Base-by-base conservation (phyloP, 2,329 filamentous ascomycete species). In the Lachnellula hyalina region DNA sequence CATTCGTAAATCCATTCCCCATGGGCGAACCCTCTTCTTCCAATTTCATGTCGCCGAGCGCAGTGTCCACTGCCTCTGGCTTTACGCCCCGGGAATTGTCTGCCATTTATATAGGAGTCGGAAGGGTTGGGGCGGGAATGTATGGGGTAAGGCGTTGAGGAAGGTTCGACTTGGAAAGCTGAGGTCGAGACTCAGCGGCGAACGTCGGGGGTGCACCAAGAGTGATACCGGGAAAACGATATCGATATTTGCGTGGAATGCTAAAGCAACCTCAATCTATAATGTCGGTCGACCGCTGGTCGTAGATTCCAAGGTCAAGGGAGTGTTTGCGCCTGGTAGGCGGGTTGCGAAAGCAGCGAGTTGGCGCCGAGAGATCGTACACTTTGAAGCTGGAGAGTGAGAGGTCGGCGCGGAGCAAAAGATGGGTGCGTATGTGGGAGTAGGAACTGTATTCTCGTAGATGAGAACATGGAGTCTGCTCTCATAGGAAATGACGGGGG, bases 11-110 rank as follows among this genome's bases (percentile, higher is more conserved):
- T 49, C 50, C 56, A 25, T 61, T 59, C n/a, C 52, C 49, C 5
- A 36, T 47, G 11, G 54, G 51, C 12, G 54, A 54, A 8, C n/a
- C 53, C 15, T 54, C 61, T 56, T 64, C 63, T 51, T 68, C 65
- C 11, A 70, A 53, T 58, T 67, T 70, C 67, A 71, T 69, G n/a
- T 64, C 66, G 41, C 61, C 55, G 15, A 70, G 61, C 42, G 65
- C 67, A 47, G 61, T 53, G 52, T 70, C 65, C 28, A 69, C 66
- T 23, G 59, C 61, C 49, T 64, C 66, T 25, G 63, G 49, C 53
- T 64, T 64, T 12, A 56, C 53, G 38, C 64, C 61, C 46, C 57
- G 53, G 41, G 56, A 63, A 47, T 68, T 63, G 15, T 66, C 65
- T 52, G 65, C 65, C 68, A 70, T 71, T 57, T 47, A 51, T 47